These are phyloP conservation scores for Lotmaria passim DNA, from an alignment of 208 protist species.

Conservation along the genomic window DNA sequence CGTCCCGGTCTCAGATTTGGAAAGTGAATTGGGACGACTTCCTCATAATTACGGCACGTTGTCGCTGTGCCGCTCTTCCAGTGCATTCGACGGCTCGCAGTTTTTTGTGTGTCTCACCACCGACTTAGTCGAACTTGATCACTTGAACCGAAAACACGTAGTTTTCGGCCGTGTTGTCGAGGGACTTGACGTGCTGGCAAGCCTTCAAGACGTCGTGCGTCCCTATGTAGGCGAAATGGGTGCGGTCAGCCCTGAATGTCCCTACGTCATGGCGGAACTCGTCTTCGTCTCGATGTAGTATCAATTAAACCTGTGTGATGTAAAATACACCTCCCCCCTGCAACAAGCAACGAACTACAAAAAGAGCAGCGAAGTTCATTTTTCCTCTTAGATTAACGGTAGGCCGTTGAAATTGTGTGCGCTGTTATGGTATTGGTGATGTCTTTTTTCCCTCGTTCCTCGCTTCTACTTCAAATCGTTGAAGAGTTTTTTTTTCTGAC, in stretches of 20 bases:
- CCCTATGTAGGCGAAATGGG: slow-evolving; percentile 59
- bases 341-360: no score
- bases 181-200: slow-evolving; percentile 49
- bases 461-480: neutral
- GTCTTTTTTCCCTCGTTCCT: neutral
- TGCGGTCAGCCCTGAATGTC: slow-evolving; percentile 40
- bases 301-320: no score
- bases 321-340: no score
- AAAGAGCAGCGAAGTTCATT: no score
- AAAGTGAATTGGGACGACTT: slow-evolving; percentile 64
- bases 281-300: slow-evolving; percentile 28
- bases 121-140: slow-evolving; percentile 62
- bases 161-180: slow-evolving; percentile 76
- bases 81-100: slow-evolving; percentile 62
- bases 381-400: no score
- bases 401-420: no score
- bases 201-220: slow-evolving; percentile 41
- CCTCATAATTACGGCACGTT: slow-evolving; percentile 59
- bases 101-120: slow-evolving; percentile 88
- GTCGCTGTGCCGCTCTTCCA: slow-evolving; percentile 68
- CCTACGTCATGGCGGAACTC: slow-evolving; percentile 28
- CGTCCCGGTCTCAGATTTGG: slow-evolving; percentile 55
- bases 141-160: slow-evolving; percentile 71
- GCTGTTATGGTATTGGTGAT: neutral
- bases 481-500: no score